These are phyloP conservation scores for Ophiosphaerella korrae DNA, from an alignment of 2,329 filamentous ascomycete species.

Conservation along the genomic window DNA sequence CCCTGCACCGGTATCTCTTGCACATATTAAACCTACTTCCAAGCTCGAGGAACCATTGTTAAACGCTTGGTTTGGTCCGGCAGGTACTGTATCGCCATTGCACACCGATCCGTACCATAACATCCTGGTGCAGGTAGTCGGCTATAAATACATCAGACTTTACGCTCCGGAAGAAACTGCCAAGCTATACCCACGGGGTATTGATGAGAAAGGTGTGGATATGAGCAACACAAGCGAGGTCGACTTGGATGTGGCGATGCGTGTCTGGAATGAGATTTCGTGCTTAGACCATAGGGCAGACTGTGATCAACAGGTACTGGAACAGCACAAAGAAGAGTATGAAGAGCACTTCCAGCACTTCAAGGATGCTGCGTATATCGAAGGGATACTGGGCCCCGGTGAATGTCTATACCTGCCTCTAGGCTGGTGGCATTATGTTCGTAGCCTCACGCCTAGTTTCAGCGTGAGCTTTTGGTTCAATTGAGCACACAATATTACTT, in stretches of 20 bases:
- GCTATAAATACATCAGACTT: conserved; percentile 87
- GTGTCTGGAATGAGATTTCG: conserved; percentile 45
- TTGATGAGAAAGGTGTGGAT: conserved; percentile 72
- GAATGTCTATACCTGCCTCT: conserved; percentile 88
- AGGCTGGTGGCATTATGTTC: conserved; percentile 98
- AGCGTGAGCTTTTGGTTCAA: conserved; percentile 93
- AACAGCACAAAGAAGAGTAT: conserved; percentile 41
- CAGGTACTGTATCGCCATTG: conserved; percentile 85
- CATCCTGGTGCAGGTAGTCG: conserved; percentile 85
- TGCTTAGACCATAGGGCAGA: conserved; percentile 30
- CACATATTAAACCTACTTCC: conserved; percentile 17
- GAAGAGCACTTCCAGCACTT: conserved; percentile 59
- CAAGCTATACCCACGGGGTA: conserved; percentile 65
- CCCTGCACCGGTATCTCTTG: conserved; percentile 48
- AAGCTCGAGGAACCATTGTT: conserved; percentile 65
- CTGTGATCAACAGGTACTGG: conserved; percentile 24
- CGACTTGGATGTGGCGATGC: conserved; percentile 73
- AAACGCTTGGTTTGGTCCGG: conserved; percentile 93
- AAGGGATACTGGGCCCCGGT: conserved; percentile 78
- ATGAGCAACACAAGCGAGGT: conserved; percentile 90
- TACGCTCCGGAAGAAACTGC: conserved; percentile 71
- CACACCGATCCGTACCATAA: conserved; percentile 97
- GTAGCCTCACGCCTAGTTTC: conserved; percentile 82
- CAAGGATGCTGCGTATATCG: conserved; percentile 66
- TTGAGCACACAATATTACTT: conserved; percentile 9